These are phyloP conservation scores for Fusarium algeriense DNA, from an alignment of 2,329 filamentous ascomycete genomes.

Conservation along the genomic window DNA sequence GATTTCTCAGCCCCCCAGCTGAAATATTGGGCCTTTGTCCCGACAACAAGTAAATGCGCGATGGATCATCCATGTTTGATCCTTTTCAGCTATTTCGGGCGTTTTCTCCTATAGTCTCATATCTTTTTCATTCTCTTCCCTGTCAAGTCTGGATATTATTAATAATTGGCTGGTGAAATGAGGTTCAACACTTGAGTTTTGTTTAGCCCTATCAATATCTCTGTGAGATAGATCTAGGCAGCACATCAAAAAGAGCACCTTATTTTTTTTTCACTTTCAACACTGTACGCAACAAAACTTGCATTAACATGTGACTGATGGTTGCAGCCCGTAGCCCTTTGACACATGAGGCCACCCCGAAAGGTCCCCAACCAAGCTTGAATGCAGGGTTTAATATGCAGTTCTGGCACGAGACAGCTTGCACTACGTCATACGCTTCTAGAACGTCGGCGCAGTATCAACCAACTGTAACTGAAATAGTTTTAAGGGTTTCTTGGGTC, in stretches of 20 bases:
- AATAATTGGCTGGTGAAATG: fast-evolving
- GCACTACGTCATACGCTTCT: neutral
- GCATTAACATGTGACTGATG: neutral
- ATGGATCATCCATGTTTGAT: too few relatives aligned
- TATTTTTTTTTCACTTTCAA: too few relatives aligned
- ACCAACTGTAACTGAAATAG: neutral
- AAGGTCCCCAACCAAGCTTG: neutral
- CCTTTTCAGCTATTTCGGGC: too few relatives aligned
- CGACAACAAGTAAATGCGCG: too few relatives aligned
- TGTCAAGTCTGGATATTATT: too few relatives aligned
- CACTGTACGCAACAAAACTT: neutral
- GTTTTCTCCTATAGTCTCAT: too few relatives aligned
- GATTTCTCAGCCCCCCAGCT: neutral
- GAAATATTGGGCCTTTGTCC: neutral
- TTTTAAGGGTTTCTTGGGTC: neutral
- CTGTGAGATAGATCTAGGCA: too few relatives aligned
- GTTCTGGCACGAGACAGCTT: neutral
- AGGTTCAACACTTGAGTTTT: too few relatives aligned
- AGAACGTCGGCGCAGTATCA: neutral
- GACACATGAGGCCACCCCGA: neutral
- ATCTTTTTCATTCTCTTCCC: too few relatives aligned
- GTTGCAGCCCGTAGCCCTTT: neutral
- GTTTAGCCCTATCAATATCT: too few relatives aligned
- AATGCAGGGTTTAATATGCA: neutral
- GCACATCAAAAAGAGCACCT: too few relatives aligned